Evolutionary conservation across 2,329 filamentous ascomycete genomes (phyloP).

Genomic region (Madurella mycetomatis): DNA sequence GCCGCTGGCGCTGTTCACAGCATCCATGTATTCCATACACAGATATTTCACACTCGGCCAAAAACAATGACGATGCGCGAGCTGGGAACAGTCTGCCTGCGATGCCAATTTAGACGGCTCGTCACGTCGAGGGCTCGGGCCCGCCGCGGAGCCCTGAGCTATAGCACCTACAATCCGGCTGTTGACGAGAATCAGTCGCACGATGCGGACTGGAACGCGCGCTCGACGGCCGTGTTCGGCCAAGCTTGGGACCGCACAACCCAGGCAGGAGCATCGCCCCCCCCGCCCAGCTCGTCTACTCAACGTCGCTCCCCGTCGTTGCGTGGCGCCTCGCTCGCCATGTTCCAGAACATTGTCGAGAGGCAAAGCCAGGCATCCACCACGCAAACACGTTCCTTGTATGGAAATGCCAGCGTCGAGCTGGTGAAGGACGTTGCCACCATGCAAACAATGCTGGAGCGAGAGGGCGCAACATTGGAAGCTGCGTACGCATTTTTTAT

Average conservation of each 20-base stretch:
- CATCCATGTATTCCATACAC: background rate
- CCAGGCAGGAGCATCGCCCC: background rate
- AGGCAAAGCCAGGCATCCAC: background rate
- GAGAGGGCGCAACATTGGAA: slow-evolving; percentile 17
- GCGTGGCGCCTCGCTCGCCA: slow-evolving; percentile 14
- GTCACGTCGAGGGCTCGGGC: slow-evolving; percentile 10
- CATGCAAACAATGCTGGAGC: slow-evolving; percentile 28
- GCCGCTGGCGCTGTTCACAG: background rate
- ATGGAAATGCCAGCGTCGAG: slow-evolving; percentile 15
- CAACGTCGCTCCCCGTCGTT: background rate
- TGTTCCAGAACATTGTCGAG: slow-evolving; percentile 24
- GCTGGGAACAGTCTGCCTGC: slow-evolving; percentile 24
- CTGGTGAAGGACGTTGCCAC: slow-evolving; percentile 29
- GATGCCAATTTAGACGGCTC: slow-evolving; percentile 22
- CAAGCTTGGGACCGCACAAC: background rate
- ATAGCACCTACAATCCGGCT: slow-evolving; percentile 9
- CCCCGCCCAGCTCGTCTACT: background rate
- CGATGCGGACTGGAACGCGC: background rate
- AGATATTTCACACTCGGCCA: background rate
- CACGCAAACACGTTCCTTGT: background rate
- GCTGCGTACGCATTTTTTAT: slow-evolving; percentile 33
- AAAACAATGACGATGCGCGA: slow-evolving; percentile 19
- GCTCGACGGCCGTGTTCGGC: background rate
- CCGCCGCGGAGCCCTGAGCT: slow-evolving; percentile 11
- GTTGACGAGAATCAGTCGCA: background rate